phyloP scores from a whole-genome alignment of 2,329 filamentous ascomycete species.

The Sarocladiaceae sp. region DNA sequence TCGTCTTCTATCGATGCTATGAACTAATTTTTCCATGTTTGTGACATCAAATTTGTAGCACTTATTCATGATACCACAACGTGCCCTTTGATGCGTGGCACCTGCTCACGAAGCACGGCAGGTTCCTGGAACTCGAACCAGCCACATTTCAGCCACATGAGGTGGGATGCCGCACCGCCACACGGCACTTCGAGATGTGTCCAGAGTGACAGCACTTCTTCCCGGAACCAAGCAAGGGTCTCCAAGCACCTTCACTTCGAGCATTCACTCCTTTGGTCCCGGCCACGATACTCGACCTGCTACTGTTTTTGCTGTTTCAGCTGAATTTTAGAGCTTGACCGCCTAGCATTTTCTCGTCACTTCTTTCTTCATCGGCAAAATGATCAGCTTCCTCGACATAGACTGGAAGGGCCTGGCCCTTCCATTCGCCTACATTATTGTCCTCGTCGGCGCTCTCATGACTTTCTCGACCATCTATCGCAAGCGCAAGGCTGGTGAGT shows the following conservation, averaged over 20 bases:
- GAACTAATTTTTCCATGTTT: too few relatives aligned
- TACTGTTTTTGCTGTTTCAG: not conserved
- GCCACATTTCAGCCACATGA: not conserved
- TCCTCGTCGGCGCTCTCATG: conserved; percentile 82
- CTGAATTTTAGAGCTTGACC: not conserved
- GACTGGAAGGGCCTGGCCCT: conserved; percentile 84
- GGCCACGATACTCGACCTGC: not conserved
- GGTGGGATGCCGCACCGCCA: conserved; percentile 8
- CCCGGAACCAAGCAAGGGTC: not conserved
- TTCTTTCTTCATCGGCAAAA: too few relatives aligned
- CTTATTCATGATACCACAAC: too few relatives aligned
- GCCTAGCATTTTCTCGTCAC: too few relatives aligned
- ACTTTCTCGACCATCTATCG: conserved; percentile 93
- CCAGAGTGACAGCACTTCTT: conserved; percentile 7
- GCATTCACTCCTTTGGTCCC: conserved; percentile 4
- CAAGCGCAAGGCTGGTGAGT: conserved; percentile 79
- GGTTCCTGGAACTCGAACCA: not conserved
- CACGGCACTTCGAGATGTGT: conserved; percentile 8
- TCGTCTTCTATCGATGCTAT: too few relatives aligned
- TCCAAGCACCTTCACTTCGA: not conserved
- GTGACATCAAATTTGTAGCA: too few relatives aligned
- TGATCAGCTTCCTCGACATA: conserved; percentile 40
- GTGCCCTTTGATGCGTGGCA: not conserved
- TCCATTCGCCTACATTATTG: conserved; percentile 83
- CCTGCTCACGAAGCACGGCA: not conserved